phyloP scores from a whole-genome alignment of 1,284 basidiomycete species.

The Trichosporon coremiiforme region DNA sequence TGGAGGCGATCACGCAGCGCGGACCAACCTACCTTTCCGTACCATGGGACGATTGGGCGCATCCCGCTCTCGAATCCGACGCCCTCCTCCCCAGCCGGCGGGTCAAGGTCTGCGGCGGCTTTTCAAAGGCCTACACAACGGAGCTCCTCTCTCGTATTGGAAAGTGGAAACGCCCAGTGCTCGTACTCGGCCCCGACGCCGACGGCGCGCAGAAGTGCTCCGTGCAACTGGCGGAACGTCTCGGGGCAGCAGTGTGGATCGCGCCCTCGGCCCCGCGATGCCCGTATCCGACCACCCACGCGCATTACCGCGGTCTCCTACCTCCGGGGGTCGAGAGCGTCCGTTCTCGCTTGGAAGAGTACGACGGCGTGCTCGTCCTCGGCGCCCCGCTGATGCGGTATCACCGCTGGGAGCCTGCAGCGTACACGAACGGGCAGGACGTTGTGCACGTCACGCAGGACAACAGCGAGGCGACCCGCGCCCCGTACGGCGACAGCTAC shows the following conservation, averaged over 20 bases:
- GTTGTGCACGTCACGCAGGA: conserved; percentile 27
- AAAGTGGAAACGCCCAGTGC: conserved; percentile 13
- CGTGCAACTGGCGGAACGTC: conserved; percentile 20
- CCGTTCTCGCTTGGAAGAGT: conserved; percentile 17
- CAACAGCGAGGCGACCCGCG: conserved; percentile 24
- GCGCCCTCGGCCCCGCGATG: conserved; percentile 24
- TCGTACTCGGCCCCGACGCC: conserved; percentile 28
- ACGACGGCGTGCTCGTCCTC: conserved; percentile 26
- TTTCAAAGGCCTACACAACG: not conserved
- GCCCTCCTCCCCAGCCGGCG: conserved; percentile 9
- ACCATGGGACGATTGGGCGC: conserved; percentile 27
- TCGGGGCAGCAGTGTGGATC: conserved; percentile 25
- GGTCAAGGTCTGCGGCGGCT: not conserved
- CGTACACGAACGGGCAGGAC: conserved; percentile 17
- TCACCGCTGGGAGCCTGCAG: conserved; percentile 28
- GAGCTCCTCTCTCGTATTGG: conserved; percentile 4
- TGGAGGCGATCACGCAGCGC: conserved; percentile 18
- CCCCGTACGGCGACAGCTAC: conserved; percentile 25
- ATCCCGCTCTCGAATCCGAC: conserved; percentile 16
- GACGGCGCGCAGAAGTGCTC: conserved; percentile 20
- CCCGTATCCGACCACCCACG: conserved; percentile 27
- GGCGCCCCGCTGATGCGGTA: conserved; percentile 28
- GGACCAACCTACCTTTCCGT: conserved; percentile 27
- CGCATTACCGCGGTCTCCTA: conserved; percentile 23
- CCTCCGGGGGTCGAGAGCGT: conserved; percentile 22